Percentiles rank a stretch among this genome's conserved stretches.
Conservation (phyloP, 2,329 filamentous ascomycete genomes). For the Ceratocystis diversiconidia region DNA sequence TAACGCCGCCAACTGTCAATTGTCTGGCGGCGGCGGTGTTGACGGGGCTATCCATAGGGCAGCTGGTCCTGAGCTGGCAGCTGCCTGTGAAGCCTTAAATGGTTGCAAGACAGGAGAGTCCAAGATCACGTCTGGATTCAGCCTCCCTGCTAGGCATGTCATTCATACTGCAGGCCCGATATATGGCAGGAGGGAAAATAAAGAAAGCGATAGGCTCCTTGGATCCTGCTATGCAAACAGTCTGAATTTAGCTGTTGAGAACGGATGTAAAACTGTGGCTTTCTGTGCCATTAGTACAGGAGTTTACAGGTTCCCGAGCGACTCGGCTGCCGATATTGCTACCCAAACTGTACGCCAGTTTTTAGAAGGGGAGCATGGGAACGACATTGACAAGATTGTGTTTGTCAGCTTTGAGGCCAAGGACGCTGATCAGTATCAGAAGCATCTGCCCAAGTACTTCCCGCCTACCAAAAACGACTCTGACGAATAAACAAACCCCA, state of each 20-base stretch:
- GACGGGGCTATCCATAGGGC: slow-evolving; percentile 76
- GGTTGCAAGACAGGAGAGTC: slow-evolving; percentile 69
- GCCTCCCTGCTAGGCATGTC: slow-evolving; percentile 60
- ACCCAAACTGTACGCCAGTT: slow-evolving; percentile 43
- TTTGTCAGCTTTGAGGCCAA: slow-evolving; percentile 75
- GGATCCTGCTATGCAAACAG: slow-evolving; percentile 54
- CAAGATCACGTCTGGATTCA: slow-evolving; percentile 69
- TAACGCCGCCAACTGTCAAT: slow-evolving; percentile 71
- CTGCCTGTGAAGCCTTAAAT: slow-evolving; percentile 19
- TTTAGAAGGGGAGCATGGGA: slow-evolving; percentile 31
- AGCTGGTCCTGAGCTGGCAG: slow-evolving; percentile 53
- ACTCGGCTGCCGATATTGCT: slow-evolving; percentile 58
- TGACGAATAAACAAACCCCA: not conserved
- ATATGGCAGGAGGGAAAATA: slow-evolving; percentile 36
- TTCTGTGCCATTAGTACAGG: slow-evolving; percentile 82
- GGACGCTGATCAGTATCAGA: slow-evolving; percentile 60
- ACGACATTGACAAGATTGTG: slow-evolving; percentile 54
- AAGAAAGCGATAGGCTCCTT: slow-evolving; percentile 36
- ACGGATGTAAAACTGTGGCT: slow-evolving; percentile 56
- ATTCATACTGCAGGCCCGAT: slow-evolving; percentile 87
- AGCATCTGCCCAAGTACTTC: slow-evolving; percentile 40
- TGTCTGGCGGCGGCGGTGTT: slow-evolving; percentile 82
- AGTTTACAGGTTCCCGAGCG: slow-evolving; percentile 72
- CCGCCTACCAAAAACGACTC: not conserved
- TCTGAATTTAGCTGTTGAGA: slow-evolving; percentile 55